Conservation (phyloP, 2,329 filamentous ascomycete genomes). For the Colletotrichum destructivum region DNA sequence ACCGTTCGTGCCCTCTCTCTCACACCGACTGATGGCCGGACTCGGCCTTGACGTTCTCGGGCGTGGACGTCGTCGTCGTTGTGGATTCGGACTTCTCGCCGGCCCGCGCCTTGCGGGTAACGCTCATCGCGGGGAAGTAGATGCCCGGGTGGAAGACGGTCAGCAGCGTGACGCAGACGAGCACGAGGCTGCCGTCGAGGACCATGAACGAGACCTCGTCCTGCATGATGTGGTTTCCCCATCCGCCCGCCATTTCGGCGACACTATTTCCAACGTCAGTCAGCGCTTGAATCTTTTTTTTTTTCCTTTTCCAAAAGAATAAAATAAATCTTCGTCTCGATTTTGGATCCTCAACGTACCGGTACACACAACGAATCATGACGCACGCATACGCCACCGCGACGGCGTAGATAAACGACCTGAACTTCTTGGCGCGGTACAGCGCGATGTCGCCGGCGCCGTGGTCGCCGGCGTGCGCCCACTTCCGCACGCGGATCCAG, state of each 20-base stretch:
- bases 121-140: conserved; percentile 69
- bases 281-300: not conserved
- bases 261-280: conserved; percentile 58
- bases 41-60: conserved; percentile 36
- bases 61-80: conserved; percentile 23
- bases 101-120: conserved; percentile 38
- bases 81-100: conserved; percentile 44
- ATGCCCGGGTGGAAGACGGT: conserved; percentile 69
- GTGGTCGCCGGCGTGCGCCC: conserved; percentile 53
- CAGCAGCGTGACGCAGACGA: conserved; percentile 65
- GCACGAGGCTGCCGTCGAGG: conserved; percentile 67
- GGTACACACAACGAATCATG: conserved; percentile 68
- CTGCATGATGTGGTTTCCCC: conserved; percentile 76
- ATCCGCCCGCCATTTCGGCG: conserved; percentile 75
- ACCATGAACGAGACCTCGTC: conserved; percentile 72
- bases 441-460: conserved; percentile 47
- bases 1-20: not conserved
- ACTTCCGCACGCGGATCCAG: conserved; percentile 57
- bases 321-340: too few relatives aligned
- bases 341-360: conserved; percentile 50
- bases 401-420: conserved; percentile 62
- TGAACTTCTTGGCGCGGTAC: conserved; percentile 61
- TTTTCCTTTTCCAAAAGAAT: too few relatives aligned
- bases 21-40: conserved; percentile 30
- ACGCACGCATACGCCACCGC: conserved; percentile 61